Evolutionary conservation across 2,329 filamentous ascomycete genomes (phyloP), one percentile per base, ranked within the genome.

Genomic region (Hypoxylon sp.): DNA sequence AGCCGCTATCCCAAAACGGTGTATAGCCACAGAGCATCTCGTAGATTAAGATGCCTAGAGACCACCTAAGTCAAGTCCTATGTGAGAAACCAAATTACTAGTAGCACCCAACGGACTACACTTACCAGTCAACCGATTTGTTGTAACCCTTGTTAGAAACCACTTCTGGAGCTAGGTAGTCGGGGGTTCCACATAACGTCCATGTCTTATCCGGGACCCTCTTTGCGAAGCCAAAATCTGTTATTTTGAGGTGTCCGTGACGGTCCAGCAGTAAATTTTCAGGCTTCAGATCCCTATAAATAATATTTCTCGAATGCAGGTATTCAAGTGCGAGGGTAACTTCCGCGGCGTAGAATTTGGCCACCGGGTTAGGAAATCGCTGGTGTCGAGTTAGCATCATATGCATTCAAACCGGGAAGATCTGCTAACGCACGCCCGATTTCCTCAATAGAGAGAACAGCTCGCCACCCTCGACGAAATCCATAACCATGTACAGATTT

Each of bases 401-500:
- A 9, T 33, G 16, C 6, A n/a, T 55, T 40, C n/a, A 8, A 52
- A 16, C 2, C 46, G 2, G n/a, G 16, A 36, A 22, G n/a, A 28
- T 12, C 20, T 36, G 16, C 20, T 7, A 55, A 81, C 85, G 80
- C 85, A 87, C 87, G 86, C 95, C 90, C 84, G 95, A 98, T 80
- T 99, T 98, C 73, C 96, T 87, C 73, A 99, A 83, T 74, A 99
- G 81, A 71, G 95, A 98, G 79, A 99, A 99, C 57, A 99, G 85
- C 84, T 99, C 96, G 75, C 96, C 96, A 72, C 96, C 96, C 80
- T 99, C 96, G 56, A 99, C 95, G 82, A 99, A 99, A 80, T 99
- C 96, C 96, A 99, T 99, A 74, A 99, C 96, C 96, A 99, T 99
- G 86, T 99, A 99, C 33, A 99, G 83, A 78, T 97, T 98, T 81